These are phyloP conservation scores for Clavariopsis aquatica DNA, from an alignment of 495 filamentous ascomycete species.

Conservation along the genomic window DNA sequence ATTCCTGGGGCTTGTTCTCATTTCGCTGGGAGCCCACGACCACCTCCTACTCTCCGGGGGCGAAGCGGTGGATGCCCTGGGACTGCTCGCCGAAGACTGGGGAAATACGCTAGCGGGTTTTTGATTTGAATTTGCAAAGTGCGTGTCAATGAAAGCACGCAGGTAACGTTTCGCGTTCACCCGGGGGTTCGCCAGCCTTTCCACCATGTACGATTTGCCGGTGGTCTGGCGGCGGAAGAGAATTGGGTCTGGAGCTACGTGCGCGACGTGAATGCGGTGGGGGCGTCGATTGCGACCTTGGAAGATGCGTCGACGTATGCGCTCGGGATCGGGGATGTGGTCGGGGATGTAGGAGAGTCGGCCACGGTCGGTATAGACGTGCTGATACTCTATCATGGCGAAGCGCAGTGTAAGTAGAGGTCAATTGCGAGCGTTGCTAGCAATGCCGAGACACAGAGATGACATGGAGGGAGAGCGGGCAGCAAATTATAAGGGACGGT, in stretches of 20 bases:
- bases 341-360: conserved; percentile 37
- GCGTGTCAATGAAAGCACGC: conserved; percentile 44
- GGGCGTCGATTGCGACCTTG: conserved; percentile 33
- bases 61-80: conserved; percentile 23
- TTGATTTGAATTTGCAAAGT: conserved; percentile 3
- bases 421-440: conserved; percentile 7
- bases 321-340: conserved; percentile 24
- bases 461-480: neutral
- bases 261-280: conserved; percentile 36
- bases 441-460: neutral
- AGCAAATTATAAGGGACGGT: conserved; percentile 5
- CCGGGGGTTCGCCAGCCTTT: conserved; percentile 49
- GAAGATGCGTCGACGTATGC: conserved; percentile 25
- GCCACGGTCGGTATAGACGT: conserved; percentile 34
- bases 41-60: conserved; percentile 32
- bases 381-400: conserved; percentile 36
- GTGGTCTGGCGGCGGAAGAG: conserved; percentile 20
- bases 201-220: conserved; percentile 26
- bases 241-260: conserved; percentile 31
- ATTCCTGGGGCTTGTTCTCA: conserved; percentile 34
- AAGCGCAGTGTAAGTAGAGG: conserved; percentile 14
- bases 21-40: conserved; percentile 29
- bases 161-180: conserved; percentile 51
- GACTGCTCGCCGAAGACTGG: conserved; percentile 21
- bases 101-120: conserved; percentile 14